Conservation (phyloP, 345 rosid species). For the Barbarea vulgaris region DNA sequence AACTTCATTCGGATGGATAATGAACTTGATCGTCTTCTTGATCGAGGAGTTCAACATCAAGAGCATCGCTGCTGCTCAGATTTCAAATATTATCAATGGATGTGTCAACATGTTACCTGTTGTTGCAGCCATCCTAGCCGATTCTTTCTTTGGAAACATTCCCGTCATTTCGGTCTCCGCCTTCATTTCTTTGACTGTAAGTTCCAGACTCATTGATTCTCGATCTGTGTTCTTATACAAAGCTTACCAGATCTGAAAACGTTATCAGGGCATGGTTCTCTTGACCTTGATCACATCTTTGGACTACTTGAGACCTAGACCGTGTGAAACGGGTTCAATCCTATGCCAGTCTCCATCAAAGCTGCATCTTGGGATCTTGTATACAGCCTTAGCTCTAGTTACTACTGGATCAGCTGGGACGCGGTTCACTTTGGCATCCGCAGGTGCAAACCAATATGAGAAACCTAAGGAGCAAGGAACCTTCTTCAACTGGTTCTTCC, state of each 20-base stretch:
- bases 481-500: constrained; percentile 61
- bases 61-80: constrained; percentile 52
- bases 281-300: constrained; percentile 44
- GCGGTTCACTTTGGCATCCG: constrained; percentile 42
- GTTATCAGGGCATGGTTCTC: constrained; percentile 47
- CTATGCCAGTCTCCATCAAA: constrained; percentile 44
- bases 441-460: constrained; percentile 55
- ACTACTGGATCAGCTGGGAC: constrained; percentile 43
- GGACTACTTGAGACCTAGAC: constrained; percentile 40
- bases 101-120: constrained; percentile 43
- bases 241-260: not conserved
- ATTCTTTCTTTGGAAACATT: constrained; percentile 49
- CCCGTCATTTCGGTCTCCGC: constrained; percentile 39
- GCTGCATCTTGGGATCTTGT: constrained; percentile 47
- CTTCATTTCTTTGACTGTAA: constrained; percentile 46
- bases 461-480: constrained; percentile 41
- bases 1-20: constrained; percentile 47
- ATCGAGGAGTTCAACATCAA: constrained; percentile 48
- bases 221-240: not conserved
- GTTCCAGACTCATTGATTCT: not conserved
- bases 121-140: constrained; percentile 50
- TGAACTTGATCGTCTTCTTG: constrained; percentile 48
- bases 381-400: constrained; percentile 43
- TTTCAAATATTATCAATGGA: constrained; percentile 41
- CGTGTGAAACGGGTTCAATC: constrained; percentile 37